phyloP scores from a whole-genome alignment of 139 green algal genomes.

The Chlorella sp. region DNA sequence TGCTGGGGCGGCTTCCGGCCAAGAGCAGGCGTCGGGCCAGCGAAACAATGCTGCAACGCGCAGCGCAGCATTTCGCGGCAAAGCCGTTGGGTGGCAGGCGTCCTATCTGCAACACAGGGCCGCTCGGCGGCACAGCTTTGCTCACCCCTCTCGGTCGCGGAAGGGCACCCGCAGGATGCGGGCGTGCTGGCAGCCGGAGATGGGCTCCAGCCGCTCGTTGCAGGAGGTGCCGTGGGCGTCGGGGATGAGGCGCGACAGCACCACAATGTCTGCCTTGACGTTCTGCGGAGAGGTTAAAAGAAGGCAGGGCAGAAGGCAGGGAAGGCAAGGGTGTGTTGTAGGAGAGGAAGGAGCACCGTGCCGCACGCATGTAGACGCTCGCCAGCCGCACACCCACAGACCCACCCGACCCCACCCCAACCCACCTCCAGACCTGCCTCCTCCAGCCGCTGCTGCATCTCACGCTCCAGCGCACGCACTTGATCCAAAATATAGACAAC shows the following conservation, averaged over 20 bases:
- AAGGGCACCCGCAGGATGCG: slow-evolving; percentile 86
- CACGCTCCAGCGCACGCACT: slow-evolving; percentile 71
- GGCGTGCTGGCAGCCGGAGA: slow-evolving; percentile 68
- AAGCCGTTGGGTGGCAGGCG: no score
- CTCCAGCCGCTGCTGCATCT: slow-evolving; percentile 64
- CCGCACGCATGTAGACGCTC: no score
- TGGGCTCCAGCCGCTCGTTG: slow-evolving; percentile 79
- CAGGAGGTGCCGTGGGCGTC: slow-evolving; percentile 79
- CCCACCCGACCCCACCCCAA: no score
- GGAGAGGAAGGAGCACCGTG: no score
- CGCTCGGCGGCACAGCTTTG: no score
- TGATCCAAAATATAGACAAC: slow-evolving; percentile 92
- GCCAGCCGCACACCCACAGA: no score
- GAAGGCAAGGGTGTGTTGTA: background rate
- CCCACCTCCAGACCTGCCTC: slow-evolving; percentile 57
- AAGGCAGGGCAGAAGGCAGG: background rate
- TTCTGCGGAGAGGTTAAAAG: slow-evolving; percentile 13
- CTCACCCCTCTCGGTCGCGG: slow-evolving; percentile 45
- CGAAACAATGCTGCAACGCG: background rate
- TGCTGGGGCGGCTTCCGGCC: no score
- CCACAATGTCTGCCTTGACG: slow-evolving; percentile 60
- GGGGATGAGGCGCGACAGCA: slow-evolving; percentile 84
- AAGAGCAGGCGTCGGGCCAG: no score
- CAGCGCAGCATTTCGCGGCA: background rate
- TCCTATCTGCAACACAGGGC: no score